Conservation (phyloP, 2,329 filamentous ascomycete species). For the Calonectria naviculata region DNA sequence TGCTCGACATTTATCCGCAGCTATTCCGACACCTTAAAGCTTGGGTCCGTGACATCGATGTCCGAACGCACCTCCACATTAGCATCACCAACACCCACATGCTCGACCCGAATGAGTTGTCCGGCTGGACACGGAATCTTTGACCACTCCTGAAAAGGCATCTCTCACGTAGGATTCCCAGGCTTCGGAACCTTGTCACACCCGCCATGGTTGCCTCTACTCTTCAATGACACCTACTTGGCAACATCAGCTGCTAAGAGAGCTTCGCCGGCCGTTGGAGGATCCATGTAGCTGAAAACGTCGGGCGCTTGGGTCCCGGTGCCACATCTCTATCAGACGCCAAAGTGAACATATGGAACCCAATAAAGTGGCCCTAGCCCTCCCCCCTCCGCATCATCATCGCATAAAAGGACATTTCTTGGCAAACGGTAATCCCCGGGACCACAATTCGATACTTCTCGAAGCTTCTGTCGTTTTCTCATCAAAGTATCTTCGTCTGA, state of each 20-base stretch:
- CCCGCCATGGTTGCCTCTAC: slow-evolving; percentile 13
- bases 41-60: slow-evolving; percentile 20
- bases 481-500: no score
- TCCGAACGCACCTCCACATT: slow-evolving; percentile 21
- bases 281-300: slow-evolving; percentile 16
- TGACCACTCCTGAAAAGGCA: slow-evolving; percentile 6
- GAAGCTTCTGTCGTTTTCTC: no score
- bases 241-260: not conserved
- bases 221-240: not conserved
- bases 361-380: no score
- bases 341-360: no score
- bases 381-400: no score
- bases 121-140: slow-evolving; percentile 20
- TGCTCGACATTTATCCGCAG: not conserved
- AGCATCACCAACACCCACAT: slow-evolving; percentile 10
- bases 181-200: slow-evolving; percentile 5
- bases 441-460: no score
- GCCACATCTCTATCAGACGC: not conserved
- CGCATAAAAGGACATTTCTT: no score
- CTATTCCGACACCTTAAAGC: slow-evolving; percentile 8
- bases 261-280: not conserved
- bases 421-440: no score
- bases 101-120: slow-evolving; percentile 15
- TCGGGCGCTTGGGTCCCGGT: slow-evolving; percentile 8
- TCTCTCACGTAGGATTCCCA: slow-evolving; percentile 1